Conservation (phyloP, 805 yeast species). For the Spathaspora boniae region DNA sequence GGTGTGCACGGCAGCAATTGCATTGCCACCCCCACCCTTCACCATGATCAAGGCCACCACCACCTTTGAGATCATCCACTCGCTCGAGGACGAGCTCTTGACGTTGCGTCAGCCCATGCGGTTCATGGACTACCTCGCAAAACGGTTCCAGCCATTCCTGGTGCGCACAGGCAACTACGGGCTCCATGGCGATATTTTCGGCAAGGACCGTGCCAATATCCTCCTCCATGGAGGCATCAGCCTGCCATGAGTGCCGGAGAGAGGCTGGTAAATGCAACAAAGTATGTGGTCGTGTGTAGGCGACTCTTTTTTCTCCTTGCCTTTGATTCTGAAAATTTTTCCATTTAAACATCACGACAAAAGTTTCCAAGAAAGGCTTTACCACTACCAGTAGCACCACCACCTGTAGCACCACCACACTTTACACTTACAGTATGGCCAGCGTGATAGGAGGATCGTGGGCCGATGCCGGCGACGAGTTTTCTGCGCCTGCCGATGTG, state of each 20-base stretch:
- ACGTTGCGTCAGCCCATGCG: slow-evolving; percentile 45
- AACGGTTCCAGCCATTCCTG: slow-evolving; percentile 8
- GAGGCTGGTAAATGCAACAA: too few relatives aligned
- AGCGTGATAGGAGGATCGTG: slow-evolving; percentile 46
- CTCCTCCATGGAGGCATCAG: too few relatives aligned
- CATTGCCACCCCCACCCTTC: slow-evolving; percentile 25
- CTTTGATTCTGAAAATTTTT: slow-evolving; percentile 4
- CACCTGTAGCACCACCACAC: background rate
- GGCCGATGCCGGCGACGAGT: slow-evolving; percentile 74
- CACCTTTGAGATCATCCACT: slow-evolving; percentile 49
- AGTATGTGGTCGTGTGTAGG: slow-evolving; percentile 6
- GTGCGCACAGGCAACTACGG: slow-evolving; percentile 44
- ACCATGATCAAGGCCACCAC: slow-evolving; percentile 9
- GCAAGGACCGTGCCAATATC: too few relatives aligned
- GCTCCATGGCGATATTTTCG: slow-evolving; percentile 62
- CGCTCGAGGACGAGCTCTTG: slow-evolving; percentile 64
- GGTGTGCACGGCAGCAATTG: slow-evolving; percentile 10
- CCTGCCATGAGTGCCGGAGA: too few relatives aligned
- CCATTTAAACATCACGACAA: too few relatives aligned
- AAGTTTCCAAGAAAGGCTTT: background rate
- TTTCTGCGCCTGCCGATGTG: slow-evolving; percentile 73
- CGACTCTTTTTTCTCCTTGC: slow-evolving; percentile 1
- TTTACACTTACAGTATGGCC: slow-evolving; percentile 19
- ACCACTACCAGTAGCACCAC: background rate
- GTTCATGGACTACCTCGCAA: slow-evolving; percentile 33